Base-by-base conservation (phyloP, 345 rosid species). In the Brassica rapa region DNA sequence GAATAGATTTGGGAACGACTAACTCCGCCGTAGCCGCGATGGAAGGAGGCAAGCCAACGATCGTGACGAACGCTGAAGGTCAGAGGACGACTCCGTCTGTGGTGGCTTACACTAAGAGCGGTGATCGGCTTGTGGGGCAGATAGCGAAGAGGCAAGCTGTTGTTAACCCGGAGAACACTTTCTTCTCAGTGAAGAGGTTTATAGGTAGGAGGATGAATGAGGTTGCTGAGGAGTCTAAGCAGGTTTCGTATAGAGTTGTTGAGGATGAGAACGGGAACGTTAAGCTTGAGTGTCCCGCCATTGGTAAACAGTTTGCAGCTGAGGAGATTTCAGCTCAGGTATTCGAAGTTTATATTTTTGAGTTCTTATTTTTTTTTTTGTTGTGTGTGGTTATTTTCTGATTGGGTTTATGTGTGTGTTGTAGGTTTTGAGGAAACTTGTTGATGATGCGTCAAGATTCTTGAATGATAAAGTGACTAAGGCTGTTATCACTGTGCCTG, bases 291-390 rank as follows among this genome's bases (percentile, higher is more conserved):
- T 95, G 94, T 37, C 99, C 97, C 60, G 94, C 96, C 0, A 89
- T 90, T 43, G 91, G 92, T 2, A 95, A 91, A 84, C 98, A 88
- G 53, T 95, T 93, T 68, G 96, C 99, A 0, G 96, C 98, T 7
- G 99, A 95, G 83, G 99, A 95, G 86, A 95, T 95, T 76, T 95
- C 99, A 2, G 98, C 98, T 75, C 99, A 95, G 98, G 99, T 95
- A 83, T 57, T 75, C 62, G n/a, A 0, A 62, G 53, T 41, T 41
- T 41, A 27, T 27, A 37, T 8, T 8, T 9, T 37, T 37, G 43
- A 27, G 30, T 27, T 27, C 29, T 27, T 27, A 4, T 27, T 27
- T 4, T 4, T 27, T 3, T 27, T 27, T 3, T 3, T 11, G n/a
- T 30, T 37, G 25, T 46, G 4, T 29, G 7, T 14, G 5, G 3